These are phyloP conservation scores for Ustilago sp. DNA, from an alignment of 1,284 basidiomycete genomes.

Conservation along the genomic window DNA sequence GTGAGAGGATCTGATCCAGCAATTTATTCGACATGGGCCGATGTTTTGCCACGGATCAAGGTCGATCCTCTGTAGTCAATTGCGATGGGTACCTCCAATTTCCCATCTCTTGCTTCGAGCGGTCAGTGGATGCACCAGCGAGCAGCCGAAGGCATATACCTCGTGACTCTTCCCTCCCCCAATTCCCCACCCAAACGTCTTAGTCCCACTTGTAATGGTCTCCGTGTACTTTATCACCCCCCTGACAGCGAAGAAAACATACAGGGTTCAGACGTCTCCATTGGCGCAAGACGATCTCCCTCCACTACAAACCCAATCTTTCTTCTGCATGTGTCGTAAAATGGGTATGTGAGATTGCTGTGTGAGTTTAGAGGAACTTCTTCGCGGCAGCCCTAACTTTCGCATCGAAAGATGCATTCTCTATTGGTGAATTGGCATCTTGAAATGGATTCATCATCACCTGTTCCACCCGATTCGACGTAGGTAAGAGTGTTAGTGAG, in stretches of 20 bases:
- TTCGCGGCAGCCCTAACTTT: constrained; percentile 59
- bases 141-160: not conserved
- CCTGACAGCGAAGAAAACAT: too few relatives aligned
- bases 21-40: not conserved
- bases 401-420: constrained; percentile 55
- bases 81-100: not conserved
- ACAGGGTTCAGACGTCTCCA: not conserved
- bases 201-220: not conserved
- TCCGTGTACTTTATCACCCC: not conserved
- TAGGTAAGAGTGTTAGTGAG: not conserved
- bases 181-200: not conserved
- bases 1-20: not conserved
- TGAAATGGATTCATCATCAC: constrained; percentile 65
- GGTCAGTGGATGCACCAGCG: constrained; percentile 7
- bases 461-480: constrained; percentile 16
- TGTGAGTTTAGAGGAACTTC: constrained; percentile 54
- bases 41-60: not conserved
- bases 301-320: not conserved
- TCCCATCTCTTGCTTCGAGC: not conserved
- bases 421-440: constrained; percentile 60
- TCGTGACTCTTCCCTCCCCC: not conserved
- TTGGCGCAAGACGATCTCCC: not conserved
- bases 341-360: constrained; percentile 9
- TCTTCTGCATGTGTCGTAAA: not conserved
- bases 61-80: not conserved